Evolutionary conservation across 1,284 basidiomycete species (phyloP).

Genomic region (Coniophora puteana): DNA sequence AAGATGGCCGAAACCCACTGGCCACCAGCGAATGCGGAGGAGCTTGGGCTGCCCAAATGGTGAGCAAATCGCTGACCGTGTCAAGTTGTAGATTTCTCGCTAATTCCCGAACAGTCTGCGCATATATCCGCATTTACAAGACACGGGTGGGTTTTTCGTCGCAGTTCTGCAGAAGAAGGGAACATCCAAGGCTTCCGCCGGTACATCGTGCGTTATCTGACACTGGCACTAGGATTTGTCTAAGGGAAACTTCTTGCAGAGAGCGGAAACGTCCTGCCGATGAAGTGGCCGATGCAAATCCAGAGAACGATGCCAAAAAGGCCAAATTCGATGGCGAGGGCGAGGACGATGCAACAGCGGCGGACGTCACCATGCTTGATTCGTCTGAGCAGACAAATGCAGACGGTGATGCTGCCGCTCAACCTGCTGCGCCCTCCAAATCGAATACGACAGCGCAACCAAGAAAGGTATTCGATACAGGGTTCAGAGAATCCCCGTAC

Average conservation of each 20-base stretch:
- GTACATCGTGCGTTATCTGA: slow-evolving; percentile 19
- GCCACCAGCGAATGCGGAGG: slow-evolving; percentile 67
- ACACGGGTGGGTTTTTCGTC: slow-evolving; percentile 98
- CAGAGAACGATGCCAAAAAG: slow-evolving; percentile 51
- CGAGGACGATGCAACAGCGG: slow-evolving; percentile 3
- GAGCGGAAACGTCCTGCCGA: slow-evolving; percentile 46
- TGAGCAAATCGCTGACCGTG: slow-evolving; percentile 29
- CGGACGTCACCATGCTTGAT: background rate
- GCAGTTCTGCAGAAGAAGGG: slow-evolving; percentile 73
- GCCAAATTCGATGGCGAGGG: slow-evolving; percentile 35
- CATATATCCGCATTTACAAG: slow-evolving; percentile 93
- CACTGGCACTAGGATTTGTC: slow-evolving; percentile 8
- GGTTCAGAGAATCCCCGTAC: slow-evolving; percentile 91
- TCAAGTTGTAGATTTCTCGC: background rate
- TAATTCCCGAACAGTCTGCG: slow-evolving; percentile 54
- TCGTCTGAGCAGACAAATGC: too few relatives aligned
- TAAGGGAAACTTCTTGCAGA: slow-evolving; percentile 4
- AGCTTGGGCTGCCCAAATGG: slow-evolving; percentile 69
- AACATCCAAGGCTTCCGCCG: slow-evolving; percentile 10
- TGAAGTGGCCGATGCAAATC: slow-evolving; percentile 29
- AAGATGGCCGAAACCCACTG: slow-evolving; percentile 75
- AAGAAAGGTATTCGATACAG: slow-evolving; percentile 36
- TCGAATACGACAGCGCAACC: too few relatives aligned
- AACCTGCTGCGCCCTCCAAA: too few relatives aligned
- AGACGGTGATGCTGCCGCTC: background rate